Conservation (phyloP, 2,329 filamentous ascomycete genomes). For the Phyllosticta capitalensis region DNA sequence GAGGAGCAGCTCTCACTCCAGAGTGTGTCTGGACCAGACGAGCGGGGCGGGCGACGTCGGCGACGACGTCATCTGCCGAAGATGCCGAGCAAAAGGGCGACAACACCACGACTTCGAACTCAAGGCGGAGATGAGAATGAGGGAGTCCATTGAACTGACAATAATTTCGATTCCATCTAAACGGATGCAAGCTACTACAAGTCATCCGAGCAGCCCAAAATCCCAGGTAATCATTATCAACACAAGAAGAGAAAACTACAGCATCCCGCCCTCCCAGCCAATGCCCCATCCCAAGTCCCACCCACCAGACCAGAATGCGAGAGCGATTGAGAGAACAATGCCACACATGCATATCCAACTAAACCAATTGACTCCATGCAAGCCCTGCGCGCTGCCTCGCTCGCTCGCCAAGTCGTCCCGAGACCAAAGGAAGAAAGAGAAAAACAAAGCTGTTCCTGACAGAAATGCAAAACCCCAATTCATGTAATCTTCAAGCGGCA, state of each 20-base stretch:
- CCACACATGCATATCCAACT: neutral
- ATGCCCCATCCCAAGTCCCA: no score
- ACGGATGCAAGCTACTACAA: neutral
- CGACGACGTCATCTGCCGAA: no score
- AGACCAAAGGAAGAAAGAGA: neutral
- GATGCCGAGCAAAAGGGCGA: no score
- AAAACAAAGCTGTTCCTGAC: neutral
- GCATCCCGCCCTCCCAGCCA: neutral
- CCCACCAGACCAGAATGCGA: neutral
- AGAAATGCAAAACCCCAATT: neutral
- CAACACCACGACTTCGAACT: no score
- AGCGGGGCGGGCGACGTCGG: no score
- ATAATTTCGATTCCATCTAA: neutral
- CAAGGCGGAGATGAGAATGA: no score
- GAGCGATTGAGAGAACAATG: neutral
- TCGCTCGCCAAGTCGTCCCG: neutral
- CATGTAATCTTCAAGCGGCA: neutral
- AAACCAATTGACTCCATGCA: neutral
- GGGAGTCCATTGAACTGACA: no score
- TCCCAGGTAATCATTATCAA: neutral
- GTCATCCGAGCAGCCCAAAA: neutral
- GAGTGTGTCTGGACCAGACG: no score
- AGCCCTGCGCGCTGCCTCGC: neutral
- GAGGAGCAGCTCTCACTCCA: no score
- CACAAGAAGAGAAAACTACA: neutral